These are phyloP conservation scores for Phoma sp. DNA, from an alignment of 2,329 filamentous ascomycete species.

Conservation along the genomic window DNA sequence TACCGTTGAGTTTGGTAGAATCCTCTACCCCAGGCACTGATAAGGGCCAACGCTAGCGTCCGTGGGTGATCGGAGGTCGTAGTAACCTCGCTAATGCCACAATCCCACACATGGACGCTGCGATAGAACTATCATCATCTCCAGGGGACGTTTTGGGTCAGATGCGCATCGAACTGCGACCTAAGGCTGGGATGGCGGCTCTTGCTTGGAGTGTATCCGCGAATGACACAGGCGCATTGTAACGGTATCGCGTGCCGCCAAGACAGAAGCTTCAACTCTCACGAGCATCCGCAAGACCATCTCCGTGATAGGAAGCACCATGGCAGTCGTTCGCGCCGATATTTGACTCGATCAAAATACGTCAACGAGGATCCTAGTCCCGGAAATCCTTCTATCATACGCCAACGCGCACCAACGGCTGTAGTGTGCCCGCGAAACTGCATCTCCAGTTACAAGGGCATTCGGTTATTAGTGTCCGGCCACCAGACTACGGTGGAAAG, in stretches of 20 bases:
- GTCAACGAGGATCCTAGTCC: constrained; percentile 25
- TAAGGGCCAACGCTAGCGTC: constrained; percentile 29
- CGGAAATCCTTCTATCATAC: constrained; percentile 34
- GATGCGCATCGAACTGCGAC: constrained; percentile 3
- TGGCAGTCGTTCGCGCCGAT: constrained; percentile 1
- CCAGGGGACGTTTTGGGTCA: not conserved
- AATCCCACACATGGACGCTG: not conserved
- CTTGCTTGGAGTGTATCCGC: constrained; percentile 16
- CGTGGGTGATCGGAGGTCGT: constrained; percentile 12
- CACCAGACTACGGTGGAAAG: constrained; percentile 7
- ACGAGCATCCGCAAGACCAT: constrained; percentile 14
- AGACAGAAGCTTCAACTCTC: constrained; percentile 12
- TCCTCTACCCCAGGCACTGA: constrained; percentile 29
- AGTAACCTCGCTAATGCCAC: constrained; percentile 10
- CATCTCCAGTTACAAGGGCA: constrained; percentile 19
- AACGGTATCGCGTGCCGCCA: constrained; percentile 22
- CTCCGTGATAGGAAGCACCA: constrained; percentile 22
- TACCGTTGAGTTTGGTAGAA: constrained; percentile 24
- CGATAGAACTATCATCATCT: constrained; percentile 2
- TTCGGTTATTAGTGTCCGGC: constrained; percentile 19
- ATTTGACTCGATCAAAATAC: constrained; percentile 43
- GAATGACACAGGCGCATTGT: constrained; percentile 24
- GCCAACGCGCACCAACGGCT: constrained; percentile 8
- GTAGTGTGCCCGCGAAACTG: constrained; percentile 16
- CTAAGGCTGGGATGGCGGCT: constrained; percentile 2